Base-by-base conservation (phyloP, 2,329 filamentous ascomycete species). In the Zymoseptoria ardabiliae region DNA sequence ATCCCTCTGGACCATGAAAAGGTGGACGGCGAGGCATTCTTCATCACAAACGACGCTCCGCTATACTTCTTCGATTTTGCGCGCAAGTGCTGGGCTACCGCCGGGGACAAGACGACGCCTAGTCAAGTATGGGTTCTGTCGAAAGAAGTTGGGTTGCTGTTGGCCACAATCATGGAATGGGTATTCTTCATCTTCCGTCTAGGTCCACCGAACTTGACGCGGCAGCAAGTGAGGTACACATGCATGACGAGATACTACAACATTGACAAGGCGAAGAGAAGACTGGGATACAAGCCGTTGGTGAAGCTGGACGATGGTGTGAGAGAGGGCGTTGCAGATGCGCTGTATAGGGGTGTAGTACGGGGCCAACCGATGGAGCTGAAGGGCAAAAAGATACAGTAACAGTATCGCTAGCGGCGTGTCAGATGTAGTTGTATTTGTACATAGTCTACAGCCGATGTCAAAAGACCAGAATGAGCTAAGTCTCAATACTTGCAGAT, bases 161-260 rank as follows among this genome's bases (percentile, higher is more conserved):
- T 80, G 52, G 77, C 77, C 9, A 73, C 69, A 2, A 59, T 78
- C 4, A 69, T 80, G 57, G 78, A 79, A 61, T 76, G 71, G 69
- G 63, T 76, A 2, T 79, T 76, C 65, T 78, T 77, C 75, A 55
- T 74, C 8, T 68, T 74, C 59, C 61, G 66, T 50, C 53, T 77
- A 30, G 77, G 77, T 7, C 77, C 72, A 63, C 78, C 78, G 17
- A 79, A 77, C 54, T 57, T 81, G 65, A 78, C 76, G 10, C 66
- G 74, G 60, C 73, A 75, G 59, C 75, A 79, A 65, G 77, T 89
- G 61, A 77, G 82, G 65, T 90, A 87, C 72, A 85, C 84, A 70
- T 86, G 82, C 72, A 89, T 91, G 85, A 88, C 85, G 59, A 80
- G 89, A 59, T 92, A 91, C 75, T 91, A 89, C 75, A 85, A 85